Evolutionary conservation across 768 basidiomycete species (phyloP), one percentile per base, ranked within the genome.

Genomic region (Boletus coccyginus): DNA sequence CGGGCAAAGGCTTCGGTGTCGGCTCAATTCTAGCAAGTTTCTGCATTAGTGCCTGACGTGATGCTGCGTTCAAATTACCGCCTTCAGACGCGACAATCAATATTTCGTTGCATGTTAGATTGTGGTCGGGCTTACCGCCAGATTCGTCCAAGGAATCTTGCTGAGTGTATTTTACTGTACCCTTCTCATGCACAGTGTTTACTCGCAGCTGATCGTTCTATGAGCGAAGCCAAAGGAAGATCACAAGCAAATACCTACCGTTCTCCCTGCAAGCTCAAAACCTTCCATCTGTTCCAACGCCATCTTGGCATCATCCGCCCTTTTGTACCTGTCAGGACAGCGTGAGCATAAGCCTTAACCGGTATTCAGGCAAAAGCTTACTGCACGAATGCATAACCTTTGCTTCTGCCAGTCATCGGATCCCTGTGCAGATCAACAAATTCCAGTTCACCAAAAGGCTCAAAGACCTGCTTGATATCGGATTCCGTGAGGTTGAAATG

Each of bases 41-140:
- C 78, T 95, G 93, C 97, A 99, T 99, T 79, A 99, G 92, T 74
- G 94, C 92, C 81, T 97, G 94, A 77, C 97, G 92, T 70, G 94
- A 93, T 69, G 91, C 92, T 80, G 92, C 92, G 79, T 97, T 97
- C 81, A 97, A 85, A 83, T 93, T 93, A 91, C 91, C 92, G 74
- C 90, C 93, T 95, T 68, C 2, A 57, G 19, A 36, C 43, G 36
- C 39, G 49, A 27, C n/a, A 56, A 52, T 68, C 19, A 68, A 42
- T 6, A 46, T 10, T 49, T 56, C 33, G 27, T 19, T 36, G 49
- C 11, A 46, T 19, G 24, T 46, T 42, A 16, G 12, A 16, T 44
- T 13, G 46, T 27, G 41, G 24, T 17, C 1, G 3, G 54, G 60
- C 76, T 62, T 67, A 93, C 95, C 94, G 71, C 92, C 92, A 54